Percentiles rank a stretch among this genome's conserved stretches.
These are phyloP conservation scores for Nannochloropsis oceanica DNA, from an alignment of 108 stramenopile genomes.

Conservation along the genomic window DNA sequence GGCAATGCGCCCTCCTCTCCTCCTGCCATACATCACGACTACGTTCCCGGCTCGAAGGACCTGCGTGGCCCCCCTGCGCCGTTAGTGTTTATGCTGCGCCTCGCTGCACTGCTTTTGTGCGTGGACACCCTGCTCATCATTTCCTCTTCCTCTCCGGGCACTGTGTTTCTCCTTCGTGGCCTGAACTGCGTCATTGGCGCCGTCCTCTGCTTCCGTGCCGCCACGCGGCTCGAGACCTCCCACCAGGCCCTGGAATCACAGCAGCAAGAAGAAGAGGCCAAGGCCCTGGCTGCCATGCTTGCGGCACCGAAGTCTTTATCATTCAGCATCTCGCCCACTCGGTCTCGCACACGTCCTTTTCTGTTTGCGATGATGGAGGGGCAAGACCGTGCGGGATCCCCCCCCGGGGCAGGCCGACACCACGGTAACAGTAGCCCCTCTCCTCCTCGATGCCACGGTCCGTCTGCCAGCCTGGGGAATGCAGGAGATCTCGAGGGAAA, in stretches of 20 bases:
- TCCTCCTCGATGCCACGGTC: not conserved
- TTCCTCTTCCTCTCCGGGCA: not conserved
- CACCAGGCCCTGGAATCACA: not conserved
- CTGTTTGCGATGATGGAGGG: not conserved
- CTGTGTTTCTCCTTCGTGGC: not conserved
- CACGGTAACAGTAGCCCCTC: not conserved
- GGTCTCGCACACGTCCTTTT: not conserved
- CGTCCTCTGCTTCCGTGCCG: not conserved
- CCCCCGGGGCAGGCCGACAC: not conserved
- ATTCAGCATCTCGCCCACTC: not conserved
- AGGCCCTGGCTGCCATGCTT: not conserved
- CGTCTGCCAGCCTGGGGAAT: not conserved
- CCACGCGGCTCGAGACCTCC: not conserved
- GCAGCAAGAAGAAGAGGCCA: not conserved
- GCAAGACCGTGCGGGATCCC: not conserved
- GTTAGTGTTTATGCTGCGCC: not conserved
- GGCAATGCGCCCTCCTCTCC: too few relatives aligned
- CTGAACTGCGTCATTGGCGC: not conserved
- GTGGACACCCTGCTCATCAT: not conserved
- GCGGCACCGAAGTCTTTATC: not conserved
- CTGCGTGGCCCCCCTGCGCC: not conserved
- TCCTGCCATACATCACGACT: too few relatives aligned
- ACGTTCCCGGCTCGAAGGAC: not conserved
- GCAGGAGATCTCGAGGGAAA: not conserved
- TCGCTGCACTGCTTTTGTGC: not conserved